These are phyloP conservation scores for Keqinozyma sinolaborantium DNA, from an alignment of 1,139 yeast genomes.

Conservation along the genomic window DNA sequence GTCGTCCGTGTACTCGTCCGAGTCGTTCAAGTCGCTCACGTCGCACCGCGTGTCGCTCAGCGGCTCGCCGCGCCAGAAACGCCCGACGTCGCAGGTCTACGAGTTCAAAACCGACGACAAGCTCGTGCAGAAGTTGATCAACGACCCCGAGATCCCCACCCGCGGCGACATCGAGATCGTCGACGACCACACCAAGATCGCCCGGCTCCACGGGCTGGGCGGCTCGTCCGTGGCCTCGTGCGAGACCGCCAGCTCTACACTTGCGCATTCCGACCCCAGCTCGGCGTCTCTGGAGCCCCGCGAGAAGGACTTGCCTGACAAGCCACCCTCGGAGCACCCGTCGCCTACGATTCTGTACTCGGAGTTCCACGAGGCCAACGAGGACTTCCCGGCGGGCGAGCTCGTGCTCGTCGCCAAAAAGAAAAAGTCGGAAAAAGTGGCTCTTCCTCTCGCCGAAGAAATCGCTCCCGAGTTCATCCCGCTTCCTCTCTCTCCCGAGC, in stretches of 20 bases:
- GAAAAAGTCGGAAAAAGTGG: too few species aligned
- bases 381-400: too few species aligned
- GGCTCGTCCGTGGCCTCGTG: neutral
- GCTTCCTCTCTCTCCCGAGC: too few species aligned
- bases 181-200: neutral
- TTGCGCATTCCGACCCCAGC: neutral
- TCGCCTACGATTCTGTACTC: neutral
- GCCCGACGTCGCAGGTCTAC: neutral
- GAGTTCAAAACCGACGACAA: neutral
- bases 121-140: neutral
- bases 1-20: slow-evolving; percentile 5
- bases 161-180: neutral
- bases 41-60: neutral
- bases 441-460: too few species aligned
- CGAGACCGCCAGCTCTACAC: neutral
- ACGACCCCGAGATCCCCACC: neutral
- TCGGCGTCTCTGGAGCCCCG: neutral
- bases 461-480: too few species aligned
- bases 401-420: too few species aligned
- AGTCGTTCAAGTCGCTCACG: slow-evolving; percentile 5
- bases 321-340: neutral
- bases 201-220: neutral
- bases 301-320: neutral
- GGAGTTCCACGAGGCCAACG: too few species aligned
- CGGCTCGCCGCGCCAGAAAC: neutral